Percentiles rank a stretch among this genome's conserved stretches.
These are phyloP conservation scores for Apiotrichum akiyoshidainum DNA, from an alignment of 1,284 basidiomycete genomes.

Conservation along the genomic window DNA sequence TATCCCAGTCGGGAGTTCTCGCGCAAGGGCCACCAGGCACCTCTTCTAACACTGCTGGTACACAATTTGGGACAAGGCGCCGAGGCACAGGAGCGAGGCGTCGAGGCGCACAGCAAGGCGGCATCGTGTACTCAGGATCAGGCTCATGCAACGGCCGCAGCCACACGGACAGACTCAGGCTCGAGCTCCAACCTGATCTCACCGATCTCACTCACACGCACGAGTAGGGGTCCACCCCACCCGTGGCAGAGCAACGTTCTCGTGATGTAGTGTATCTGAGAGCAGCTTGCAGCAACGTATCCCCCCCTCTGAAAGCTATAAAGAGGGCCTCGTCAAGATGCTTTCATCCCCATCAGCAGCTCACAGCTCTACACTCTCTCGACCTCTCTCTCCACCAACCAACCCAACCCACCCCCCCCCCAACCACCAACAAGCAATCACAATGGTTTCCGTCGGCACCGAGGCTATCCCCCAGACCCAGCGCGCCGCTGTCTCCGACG, in stretches of 20 bases:
- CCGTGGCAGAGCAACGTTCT: too few species aligned
- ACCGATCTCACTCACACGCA: background rate
- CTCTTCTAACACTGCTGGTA: background rate
- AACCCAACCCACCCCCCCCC: constrained; percentile 4
- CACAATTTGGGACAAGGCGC: background rate
- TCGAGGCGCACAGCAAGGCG: background rate
- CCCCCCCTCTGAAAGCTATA: background rate
- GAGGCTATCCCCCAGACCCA: constrained; percentile 28
- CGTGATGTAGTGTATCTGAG: too few species aligned
- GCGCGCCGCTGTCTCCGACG: constrained; percentile 26
- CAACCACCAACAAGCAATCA: constrained; percentile 8
- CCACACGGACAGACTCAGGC: background rate
- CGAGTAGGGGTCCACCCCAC: background rate
- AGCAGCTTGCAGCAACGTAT: background rate
- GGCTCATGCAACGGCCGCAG: background rate
- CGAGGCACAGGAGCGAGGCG: background rate
- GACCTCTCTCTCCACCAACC: background rate
- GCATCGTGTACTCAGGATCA: background rate
- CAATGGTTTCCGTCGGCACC: constrained; percentile 14
- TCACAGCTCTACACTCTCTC: background rate
- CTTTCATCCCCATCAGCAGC: constrained; percentile 2
- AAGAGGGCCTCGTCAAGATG: background rate
- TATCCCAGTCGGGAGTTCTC: constrained; percentile 1
- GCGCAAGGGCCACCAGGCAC: background rate
- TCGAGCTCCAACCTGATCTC: background rate